A percentile compares a stretch with the other conserved stretches of the same genome.
phyloP scores from a whole-genome alignment of 2,329 filamentous ascomycete species.

The Rachicladosporium sp. region DNA sequence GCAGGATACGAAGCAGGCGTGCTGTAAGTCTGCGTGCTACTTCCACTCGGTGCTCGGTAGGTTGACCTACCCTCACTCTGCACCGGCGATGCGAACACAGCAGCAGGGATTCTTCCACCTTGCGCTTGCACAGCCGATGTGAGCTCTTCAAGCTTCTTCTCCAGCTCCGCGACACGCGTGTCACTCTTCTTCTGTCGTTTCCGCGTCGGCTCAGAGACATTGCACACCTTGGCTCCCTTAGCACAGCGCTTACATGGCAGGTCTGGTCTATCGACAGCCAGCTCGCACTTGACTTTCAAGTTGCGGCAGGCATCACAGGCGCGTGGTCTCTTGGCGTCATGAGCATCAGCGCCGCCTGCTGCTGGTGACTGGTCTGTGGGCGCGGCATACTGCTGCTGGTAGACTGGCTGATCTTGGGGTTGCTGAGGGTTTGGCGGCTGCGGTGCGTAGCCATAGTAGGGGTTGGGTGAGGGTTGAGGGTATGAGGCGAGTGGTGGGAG shows the following conservation, averaged over 20 bases:
- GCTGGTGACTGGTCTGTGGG: too few relatives aligned
- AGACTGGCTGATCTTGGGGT: too few relatives aligned
- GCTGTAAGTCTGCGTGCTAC: constrained; percentile 2
- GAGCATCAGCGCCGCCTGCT: too few relatives aligned
- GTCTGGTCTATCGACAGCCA: constrained; percentile 49
- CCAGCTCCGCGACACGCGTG: constrained; percentile 75
- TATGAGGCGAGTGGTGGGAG: too few relatives aligned
- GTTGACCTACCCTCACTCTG: not conserved
- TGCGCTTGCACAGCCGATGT: constrained; percentile 47
- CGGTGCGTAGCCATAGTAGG: too few relatives aligned
- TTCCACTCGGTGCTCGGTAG: constrained; percentile 4
- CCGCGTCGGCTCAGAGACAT: constrained; percentile 61
- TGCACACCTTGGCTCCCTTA: constrained; percentile 65
- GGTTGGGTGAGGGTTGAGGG: too few relatives aligned
- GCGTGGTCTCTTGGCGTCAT: constrained; percentile 34
- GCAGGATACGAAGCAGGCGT: not conserved
- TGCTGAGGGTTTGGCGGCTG: too few relatives aligned
- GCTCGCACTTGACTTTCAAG: constrained; percentile 65
- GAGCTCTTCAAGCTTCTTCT: constrained; percentile 83
- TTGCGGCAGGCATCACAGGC: constrained; percentile 37
- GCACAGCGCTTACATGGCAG: constrained; percentile 54
- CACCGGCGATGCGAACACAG: too few relatives aligned
- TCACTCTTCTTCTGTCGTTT: constrained; percentile 90
- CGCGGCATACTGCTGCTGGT: too few relatives aligned
- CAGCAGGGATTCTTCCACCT: not conserved